A percentile compares a stretch with the other conserved stretches of the same genome.
phyloP scores from a whole-genome alignment of 208 protist genomes.

The Borovskyia barvae region DNA sequence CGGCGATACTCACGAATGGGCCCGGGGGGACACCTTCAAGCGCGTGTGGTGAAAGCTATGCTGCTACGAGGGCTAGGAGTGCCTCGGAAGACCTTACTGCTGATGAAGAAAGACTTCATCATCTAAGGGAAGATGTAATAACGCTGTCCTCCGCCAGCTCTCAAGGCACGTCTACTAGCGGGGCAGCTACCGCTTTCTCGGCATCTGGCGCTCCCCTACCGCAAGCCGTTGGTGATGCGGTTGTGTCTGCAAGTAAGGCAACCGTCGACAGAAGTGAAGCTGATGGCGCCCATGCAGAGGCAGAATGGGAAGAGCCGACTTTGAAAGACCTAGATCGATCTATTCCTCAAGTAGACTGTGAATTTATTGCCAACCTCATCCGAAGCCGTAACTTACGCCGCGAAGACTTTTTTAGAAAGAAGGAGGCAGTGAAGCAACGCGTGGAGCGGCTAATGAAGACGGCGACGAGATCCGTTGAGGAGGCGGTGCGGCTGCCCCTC shows the following conservation, averaged over 20 bases:
- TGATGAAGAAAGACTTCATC: constrained; percentile 10
- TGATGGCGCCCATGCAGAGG: not conserved
- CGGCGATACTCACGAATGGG: too few species aligned
- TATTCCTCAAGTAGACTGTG: constrained; percentile 79
- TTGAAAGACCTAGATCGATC: constrained; percentile 70
- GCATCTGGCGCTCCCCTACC: not conserved
- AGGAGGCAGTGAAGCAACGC: constrained; percentile 39
- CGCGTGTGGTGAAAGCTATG: not conserved
- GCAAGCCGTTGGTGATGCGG: too few species aligned
- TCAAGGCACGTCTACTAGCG: not conserved
- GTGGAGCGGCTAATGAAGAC: constrained; percentile 48
- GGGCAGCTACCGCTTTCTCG: not conserved
- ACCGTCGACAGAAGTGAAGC: not conserved
- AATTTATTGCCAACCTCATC: constrained; percentile 74
- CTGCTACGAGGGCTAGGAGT: not conserved
- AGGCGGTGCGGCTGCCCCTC: constrained; percentile 32
- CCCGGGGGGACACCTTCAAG: too few species aligned
- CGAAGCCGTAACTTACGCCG: constrained; percentile 45
- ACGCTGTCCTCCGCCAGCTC: too few species aligned
- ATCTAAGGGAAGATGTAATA: constrained; percentile 6
- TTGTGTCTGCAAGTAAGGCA: not conserved
- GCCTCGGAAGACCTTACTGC: not conserved
- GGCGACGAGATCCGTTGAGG: constrained; percentile 28
- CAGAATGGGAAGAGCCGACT: constrained; percentile 62
- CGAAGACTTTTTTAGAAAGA: constrained; percentile 46